Base-by-base conservation (phyloP, 208 protist species). In the Acanthamoeba castellanii region DNA sequence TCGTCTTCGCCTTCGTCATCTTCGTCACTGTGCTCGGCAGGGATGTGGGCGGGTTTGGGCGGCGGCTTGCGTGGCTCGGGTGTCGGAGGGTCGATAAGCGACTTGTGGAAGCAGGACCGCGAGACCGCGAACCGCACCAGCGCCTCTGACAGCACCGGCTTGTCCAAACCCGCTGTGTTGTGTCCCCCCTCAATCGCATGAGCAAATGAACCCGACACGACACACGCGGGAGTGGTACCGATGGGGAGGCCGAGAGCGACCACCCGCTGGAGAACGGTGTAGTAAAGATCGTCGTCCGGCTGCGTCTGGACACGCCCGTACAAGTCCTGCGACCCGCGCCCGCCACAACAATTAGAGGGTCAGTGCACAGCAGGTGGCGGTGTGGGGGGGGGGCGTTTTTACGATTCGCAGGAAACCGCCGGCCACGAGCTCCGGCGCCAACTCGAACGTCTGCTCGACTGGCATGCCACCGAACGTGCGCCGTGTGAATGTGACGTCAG, bases 181-280 rank as follows among this genome's bases (percentile, higher is more conserved):
- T 9, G 3, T 2, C 27, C 13, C 34, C 37, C 4, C 8, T 14
- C 22, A 76, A 27, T 6, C 22, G 2, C 25, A 27, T 25, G 47
- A 8, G 25, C 22, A 84, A 8, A 55, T 18, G 9, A 7, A 84
- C 7, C 18, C 5, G 30, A 8, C 8, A 72, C 64, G n/a, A 9
- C 3, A 27, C 6, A 30, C 9, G 7, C 13, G 27, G 66, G 50
- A 11, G 50, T 8, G 22, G 45, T 66, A 89, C 82, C 82, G 45
- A 89, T 68, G 55, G 82, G 82, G 7, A 64, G 7, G 30, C 82
- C 82, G 37, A 47, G 25, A 14, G 82, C 82, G 27, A 68, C 37
- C 25, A 89, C 82, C 7, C 55, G n/a, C 37, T 89, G 82, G n/a
- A 89, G 82, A 22, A 89, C 82, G 8, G 82, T 89, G 37, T 89